Evolutionary conservation across 2,329 filamentous ascomycete genomes (phyloP).

Genomic region (Monosporascus sp.): DNA sequence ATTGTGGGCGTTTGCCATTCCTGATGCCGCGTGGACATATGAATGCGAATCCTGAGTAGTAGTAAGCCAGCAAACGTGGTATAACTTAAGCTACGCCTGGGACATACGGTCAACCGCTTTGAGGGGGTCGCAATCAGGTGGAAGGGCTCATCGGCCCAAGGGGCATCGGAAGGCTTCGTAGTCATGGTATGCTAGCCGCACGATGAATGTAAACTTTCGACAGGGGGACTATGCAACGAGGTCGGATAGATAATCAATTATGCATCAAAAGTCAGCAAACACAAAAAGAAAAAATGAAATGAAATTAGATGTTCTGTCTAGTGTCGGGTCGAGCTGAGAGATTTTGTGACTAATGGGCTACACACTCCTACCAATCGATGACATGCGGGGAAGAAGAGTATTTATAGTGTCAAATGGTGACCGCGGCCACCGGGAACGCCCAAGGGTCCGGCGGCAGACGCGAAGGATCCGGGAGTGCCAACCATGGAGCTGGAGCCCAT

Average conservation of each 20-base stretch:
- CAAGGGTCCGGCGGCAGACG: conserved; percentile 64
- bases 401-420: conserved; percentile 59
- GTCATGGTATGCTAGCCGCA: conserved; percentile 1
- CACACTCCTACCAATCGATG: too few species aligned
- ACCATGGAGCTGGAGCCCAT: conserved; percentile 82
- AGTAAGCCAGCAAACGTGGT: not conserved
- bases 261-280: too few species aligned
- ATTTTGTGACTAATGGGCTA: too few species aligned
- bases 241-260: not conserved
- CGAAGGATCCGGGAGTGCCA: conserved; percentile 70
- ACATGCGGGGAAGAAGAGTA: too few species aligned
- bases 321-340: too few species aligned
- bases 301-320: too few species aligned
- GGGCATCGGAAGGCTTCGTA: conserved; percentile 4
- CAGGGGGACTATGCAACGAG: not conserved
- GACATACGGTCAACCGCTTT: conserved; percentile 30
- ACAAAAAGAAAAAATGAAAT: too few species aligned
- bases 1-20: conserved; percentile 21
- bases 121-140: conserved; percentile 19
- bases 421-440: conserved; percentile 58
- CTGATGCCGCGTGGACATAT: conserved; percentile 9
- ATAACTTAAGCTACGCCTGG: conserved; percentile 2
- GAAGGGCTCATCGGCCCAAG: conserved; percentile 10
- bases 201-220: not conserved
- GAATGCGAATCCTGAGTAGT: conserved; percentile 11